Conservation (phyloP, 1,139 yeast genomes). For the Zygoascus hellenicus region DNA sequence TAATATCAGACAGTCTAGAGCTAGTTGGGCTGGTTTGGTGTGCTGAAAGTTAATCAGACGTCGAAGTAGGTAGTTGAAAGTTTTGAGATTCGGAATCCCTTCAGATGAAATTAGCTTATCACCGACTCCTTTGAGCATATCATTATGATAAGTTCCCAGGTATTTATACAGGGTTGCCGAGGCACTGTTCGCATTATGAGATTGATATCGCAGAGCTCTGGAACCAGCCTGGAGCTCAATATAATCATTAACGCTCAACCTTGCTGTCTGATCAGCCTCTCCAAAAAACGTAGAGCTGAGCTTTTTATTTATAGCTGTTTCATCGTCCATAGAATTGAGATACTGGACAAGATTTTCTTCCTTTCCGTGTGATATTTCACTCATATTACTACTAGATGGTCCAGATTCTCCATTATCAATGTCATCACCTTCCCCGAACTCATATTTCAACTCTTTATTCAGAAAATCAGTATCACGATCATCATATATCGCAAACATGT, state of each 20-base stretch:
- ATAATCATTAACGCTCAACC: slow-evolving; percentile 13
- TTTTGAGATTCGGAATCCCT: slow-evolving; percentile 22
- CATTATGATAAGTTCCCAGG: slow-evolving; percentile 14
- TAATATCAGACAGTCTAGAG: slow-evolving; percentile 21
- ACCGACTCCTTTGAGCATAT: slow-evolving; percentile 14
- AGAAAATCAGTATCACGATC: slow-evolving; percentile 23
- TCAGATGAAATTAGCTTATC: slow-evolving; percentile 13
- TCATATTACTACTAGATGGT: not conserved
- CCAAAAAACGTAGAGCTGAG: not conserved
- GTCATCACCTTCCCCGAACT: slow-evolving; percentile 12
- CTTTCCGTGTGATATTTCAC: no score
- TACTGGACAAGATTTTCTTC: not conserved
- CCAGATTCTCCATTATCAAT: not conserved
- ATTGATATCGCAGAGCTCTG: slow-evolving; percentile 11
- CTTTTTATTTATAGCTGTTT: not conserved
- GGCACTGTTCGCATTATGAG: slow-evolving; percentile 9
- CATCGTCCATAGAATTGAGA: not conserved
- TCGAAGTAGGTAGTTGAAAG: slow-evolving; percentile 23
- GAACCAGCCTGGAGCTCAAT: slow-evolving; percentile 15
- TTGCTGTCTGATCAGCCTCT: not conserved
- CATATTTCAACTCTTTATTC: slow-evolving; percentile 18
- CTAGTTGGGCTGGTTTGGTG: slow-evolving; percentile 25
- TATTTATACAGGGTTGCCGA: slow-evolving; percentile 10
- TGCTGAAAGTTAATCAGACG: slow-evolving; percentile 20
- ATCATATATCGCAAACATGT: slow-evolving; percentile 25